These are phyloP conservation scores for Malus hybrid DNA, from an alignment of 331 rosid species.

Conservation along the genomic window DNA sequence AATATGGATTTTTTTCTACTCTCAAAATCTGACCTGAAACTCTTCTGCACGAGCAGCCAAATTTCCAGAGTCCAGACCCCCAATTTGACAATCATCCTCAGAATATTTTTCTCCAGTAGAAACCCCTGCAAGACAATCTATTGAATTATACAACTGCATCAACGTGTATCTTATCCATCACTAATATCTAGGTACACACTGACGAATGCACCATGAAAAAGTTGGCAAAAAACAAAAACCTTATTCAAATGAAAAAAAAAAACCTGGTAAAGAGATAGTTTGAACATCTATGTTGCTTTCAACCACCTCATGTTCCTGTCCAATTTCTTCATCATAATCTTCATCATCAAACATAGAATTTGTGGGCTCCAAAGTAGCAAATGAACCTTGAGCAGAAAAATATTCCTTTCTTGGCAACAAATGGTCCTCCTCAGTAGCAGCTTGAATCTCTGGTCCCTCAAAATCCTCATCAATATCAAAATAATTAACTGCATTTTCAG, in stretches of 20 bases:
- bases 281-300: constrained; percentile 38
- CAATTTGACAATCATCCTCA: constrained; percentile 40
- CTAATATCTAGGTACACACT: not conserved
- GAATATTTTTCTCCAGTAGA: constrained; percentile 35
- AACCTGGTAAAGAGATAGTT: constrained; percentile 38
- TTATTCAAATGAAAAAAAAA: not conserved
- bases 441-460: constrained; percentile 88
- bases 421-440: constrained; percentile 78
- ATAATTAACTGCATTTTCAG: constrained; percentile 89
- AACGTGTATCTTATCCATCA: not conserved
- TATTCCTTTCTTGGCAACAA: constrained; percentile 71
- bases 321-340: constrained; percentile 87
- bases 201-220: not conserved
- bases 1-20: not conserved
- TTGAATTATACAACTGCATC: not conserved
- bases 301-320: constrained; percentile 34
- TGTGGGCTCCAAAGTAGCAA: constrained; percentile 45
- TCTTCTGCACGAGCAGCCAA: constrained; percentile 27
- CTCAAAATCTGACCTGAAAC: constrained; percentile 39
- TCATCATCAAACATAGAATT: constrained; percentile 76
- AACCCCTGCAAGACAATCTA: constrained; percentile 25
- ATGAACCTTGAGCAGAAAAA: constrained; percentile 50
- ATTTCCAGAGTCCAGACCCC: constrained; percentile 35
- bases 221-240: not conserved
- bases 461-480: constrained; percentile 94